Base-by-base conservation (phyloP, 2,329 filamentous ascomycete genomes). In the Bisporella sp. region DNA sequence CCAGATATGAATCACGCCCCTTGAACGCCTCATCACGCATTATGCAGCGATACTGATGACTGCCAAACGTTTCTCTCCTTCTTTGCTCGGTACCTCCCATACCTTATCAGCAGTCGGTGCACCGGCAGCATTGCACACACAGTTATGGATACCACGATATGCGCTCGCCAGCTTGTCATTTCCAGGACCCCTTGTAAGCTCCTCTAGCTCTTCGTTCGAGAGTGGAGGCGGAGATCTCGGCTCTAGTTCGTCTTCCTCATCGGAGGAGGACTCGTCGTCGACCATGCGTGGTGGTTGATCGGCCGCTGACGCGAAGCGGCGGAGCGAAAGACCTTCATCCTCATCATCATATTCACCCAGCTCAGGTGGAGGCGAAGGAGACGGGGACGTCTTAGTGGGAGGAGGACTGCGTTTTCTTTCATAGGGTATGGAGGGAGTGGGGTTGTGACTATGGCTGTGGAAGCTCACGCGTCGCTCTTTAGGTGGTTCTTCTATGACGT, bases 51-150 rank as follows among this genome's bases (percentile, higher is more conserved):
- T 3, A 21, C 21, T 21, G 21, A 21, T 21, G 21, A 21, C 21
- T 21, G 21, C 21, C 21, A 21, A 21, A 21, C 21, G 21, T 3
- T 31, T 21, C 13, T 49, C 31, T 31, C 47, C 52, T 8, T 48
- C 52, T 8, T 48, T 53, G 41, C 49, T 35, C 11, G 58, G 58
- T n/a, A 60, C 35, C 33, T 58, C 57, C 58, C 58, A 60, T 1
- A 56, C 45, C 39, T 53, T 57, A n/a, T 52, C 48, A 5, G 55
- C 51, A 9, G 31, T 35, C 6, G 55, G 57, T 6, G 46, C 53
- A 31, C 50, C n/a, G 5, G 51, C 32, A 0, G 52, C 54, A 56
- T 59, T 55, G 53, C 58, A 60, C 2, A 55, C 52, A 49, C 58
- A 60, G 9, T 41, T 46, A 21, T 47, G 41, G 9, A 60, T 46